Conservation (phyloP, 345 rosid species). For the Carallia pectinifolia region DNA sequence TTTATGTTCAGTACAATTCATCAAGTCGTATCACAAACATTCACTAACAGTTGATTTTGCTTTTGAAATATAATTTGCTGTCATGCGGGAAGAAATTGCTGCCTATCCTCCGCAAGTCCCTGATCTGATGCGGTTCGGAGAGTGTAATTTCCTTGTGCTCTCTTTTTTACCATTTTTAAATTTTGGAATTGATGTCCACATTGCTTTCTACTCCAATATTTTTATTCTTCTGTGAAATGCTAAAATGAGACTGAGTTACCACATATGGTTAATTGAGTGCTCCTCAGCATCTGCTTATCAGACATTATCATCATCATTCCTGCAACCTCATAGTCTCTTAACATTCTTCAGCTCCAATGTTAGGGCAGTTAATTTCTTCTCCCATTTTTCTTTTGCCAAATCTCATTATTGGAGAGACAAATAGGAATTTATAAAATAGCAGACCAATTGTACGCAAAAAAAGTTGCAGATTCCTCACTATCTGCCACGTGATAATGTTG, state of each 20-base stretch:
- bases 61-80: slow-evolving; percentile 73
- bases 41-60: slow-evolving; percentile 8
- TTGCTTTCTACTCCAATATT: neutral
- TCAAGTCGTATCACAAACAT: neutral
- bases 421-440: slow-evolving; percentile 86
- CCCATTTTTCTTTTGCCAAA: neutral
- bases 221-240: neutral
- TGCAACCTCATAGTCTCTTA: too few relatives aligned
- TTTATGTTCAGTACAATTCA: neutral
- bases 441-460: slow-evolving; percentile 17
- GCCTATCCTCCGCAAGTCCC: slow-evolving; percentile 90
- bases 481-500: slow-evolving; percentile 75
- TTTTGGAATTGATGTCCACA: neutral
- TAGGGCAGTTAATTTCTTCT: neutral
- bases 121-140: slow-evolving; percentile 84
- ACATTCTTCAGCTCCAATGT: neutral
- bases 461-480: slow-evolving; percentile 43
- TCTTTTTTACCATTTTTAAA: too few relatives aligned
- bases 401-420: slow-evolving; percentile 79
- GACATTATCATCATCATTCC: too few relatives aligned
- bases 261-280: neutral
- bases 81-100: slow-evolving; percentile 88
- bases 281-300: too few relatives aligned
- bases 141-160: slow-evolving; percentile 40
- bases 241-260: neutral